These are phyloP conservation scores for Tolypocladium inflatum DNA, from an alignment of 2,329 filamentous ascomycete genomes.

Conservation along the genomic window DNA sequence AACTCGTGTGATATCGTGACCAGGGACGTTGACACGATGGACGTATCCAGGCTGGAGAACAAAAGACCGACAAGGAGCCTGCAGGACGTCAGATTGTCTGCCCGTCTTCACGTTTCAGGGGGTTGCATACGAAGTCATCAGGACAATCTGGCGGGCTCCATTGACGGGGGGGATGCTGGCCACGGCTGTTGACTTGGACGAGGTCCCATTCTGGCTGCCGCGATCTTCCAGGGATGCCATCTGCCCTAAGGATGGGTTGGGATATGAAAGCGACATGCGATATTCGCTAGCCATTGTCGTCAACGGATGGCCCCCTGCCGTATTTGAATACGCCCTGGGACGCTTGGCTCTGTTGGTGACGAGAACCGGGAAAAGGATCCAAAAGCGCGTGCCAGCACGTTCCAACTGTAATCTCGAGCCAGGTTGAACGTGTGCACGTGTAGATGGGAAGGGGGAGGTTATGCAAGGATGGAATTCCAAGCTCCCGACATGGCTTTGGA, in stretches of 20 bases:
- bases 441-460: neutral
- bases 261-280: slow-evolving; percentile 9
- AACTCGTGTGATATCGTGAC: slow-evolving; percentile 46
- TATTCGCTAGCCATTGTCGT: slow-evolving; percentile 1
- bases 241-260: slow-evolving; percentile 13
- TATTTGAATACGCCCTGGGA: neutral
- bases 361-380: neutral
- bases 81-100: slow-evolving; percentile 6
- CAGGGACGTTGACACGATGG: slow-evolving; percentile 48
- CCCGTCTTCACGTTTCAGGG: too few species aligned
- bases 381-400: neutral
- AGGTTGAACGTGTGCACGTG: neutral
- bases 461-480: neutral
- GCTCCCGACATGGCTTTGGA: neutral
- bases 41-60: slow-evolving; percentile 48
- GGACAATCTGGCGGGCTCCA: slow-evolving; percentile 14
- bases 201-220: neutral
- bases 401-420: neutral
- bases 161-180: neutral
- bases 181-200: neutral
- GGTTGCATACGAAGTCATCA: slow-evolving; percentile 24
- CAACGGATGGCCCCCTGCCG: neutral
- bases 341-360: too few species aligned
- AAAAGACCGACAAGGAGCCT: slow-evolving; percentile 43
- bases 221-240: slow-evolving; percentile 6